phyloP scores from a whole-genome alignment of 2,329 filamentous ascomycete species.

The Berkeleyomyces basicola region DNA sequence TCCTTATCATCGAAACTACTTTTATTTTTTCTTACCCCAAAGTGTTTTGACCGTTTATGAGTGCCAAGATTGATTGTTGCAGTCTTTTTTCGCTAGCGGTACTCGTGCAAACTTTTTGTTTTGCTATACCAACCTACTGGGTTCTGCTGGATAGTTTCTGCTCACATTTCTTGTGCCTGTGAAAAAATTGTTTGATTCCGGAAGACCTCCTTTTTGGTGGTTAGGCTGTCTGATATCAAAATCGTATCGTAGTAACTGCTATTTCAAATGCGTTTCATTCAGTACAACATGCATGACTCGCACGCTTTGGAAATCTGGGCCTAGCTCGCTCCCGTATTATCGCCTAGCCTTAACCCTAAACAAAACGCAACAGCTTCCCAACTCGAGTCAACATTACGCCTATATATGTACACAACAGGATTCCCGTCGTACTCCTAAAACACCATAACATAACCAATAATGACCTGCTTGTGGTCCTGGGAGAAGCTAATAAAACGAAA shows the following conservation, averaged over 20 bases:
- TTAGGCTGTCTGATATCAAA: too few species aligned
- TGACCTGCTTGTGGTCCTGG: background rate
- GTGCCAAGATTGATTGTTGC: conserved; percentile 63
- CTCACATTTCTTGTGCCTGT: conserved; percentile 40
- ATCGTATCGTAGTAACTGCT: too few species aligned
- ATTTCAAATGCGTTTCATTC: too few species aligned
- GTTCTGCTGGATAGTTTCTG: conserved; percentile 95
- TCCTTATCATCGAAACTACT: conserved; percentile 91
- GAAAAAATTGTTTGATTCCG: background rate
- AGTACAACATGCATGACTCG: too few species aligned
- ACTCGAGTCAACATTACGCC: background rate
- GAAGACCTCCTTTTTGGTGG: background rate
- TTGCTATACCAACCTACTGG: conserved; percentile 42
- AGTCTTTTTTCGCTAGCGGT: conserved; percentile 98
- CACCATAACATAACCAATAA: background rate
- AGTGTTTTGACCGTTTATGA: conserved; percentile 78
- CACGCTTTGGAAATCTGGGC: too few species aligned
- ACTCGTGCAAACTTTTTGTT: conserved; percentile 41
- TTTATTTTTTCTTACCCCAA: conserved; percentile 35
- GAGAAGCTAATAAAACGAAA: background rate
- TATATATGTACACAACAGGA: background rate
- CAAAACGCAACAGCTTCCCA: background rate
- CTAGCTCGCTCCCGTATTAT: background rate
- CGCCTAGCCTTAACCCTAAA: background rate
- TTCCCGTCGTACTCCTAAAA: background rate